Evolutionary conservation across 768 basidiomycete species (phyloP).

Genomic region (Rhizopogon salebrosus): DNA sequence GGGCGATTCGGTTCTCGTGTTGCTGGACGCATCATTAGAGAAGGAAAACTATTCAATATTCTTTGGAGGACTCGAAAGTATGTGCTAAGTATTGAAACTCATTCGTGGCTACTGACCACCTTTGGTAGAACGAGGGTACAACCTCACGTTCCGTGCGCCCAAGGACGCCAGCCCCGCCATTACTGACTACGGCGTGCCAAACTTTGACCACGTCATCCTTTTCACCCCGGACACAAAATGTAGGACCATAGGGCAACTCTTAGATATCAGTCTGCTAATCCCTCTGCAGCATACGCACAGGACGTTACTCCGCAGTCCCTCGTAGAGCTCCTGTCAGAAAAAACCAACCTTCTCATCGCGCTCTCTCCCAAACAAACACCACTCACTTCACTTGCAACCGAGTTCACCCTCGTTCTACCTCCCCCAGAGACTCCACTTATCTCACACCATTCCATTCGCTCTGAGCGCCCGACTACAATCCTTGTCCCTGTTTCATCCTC

Average conservation of each 20-base stretch:
- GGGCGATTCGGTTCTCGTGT: constrained; percentile 77
- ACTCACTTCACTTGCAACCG: constrained; percentile 73
- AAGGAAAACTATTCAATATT: constrained; percentile 74
- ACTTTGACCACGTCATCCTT: constrained; percentile 82
- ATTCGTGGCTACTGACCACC: neutral
- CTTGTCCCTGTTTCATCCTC: constrained; percentile 51
- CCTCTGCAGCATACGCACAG: constrained; percentile 49
- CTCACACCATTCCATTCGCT: constrained; percentile 78
- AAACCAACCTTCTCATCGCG: constrained; percentile 80
- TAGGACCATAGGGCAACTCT: constrained; percentile 25
- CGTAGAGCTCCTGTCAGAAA: constrained; percentile 58
- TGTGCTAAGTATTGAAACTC: constrained; percentile 9
- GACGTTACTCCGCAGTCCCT: constrained; percentile 83
- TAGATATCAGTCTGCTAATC: neutral
- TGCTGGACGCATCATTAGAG: constrained; percentile 70
- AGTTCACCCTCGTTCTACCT: constrained; percentile 88
- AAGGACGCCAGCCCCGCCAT: constrained; percentile 66
- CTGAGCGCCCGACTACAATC: constrained; percentile 58
- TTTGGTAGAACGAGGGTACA: constrained; percentile 68
- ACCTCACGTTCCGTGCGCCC: constrained; percentile 81
- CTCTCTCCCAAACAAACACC: constrained; percentile 74
- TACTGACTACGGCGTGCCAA: constrained; percentile 63
- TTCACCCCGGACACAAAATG: constrained; percentile 85
- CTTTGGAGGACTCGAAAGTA: constrained; percentile 75
- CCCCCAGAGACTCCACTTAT: constrained; percentile 79